Base-by-base conservation (phyloP, 2,329 filamentous ascomycete species). In the Paecilomyces formosus region DNA sequence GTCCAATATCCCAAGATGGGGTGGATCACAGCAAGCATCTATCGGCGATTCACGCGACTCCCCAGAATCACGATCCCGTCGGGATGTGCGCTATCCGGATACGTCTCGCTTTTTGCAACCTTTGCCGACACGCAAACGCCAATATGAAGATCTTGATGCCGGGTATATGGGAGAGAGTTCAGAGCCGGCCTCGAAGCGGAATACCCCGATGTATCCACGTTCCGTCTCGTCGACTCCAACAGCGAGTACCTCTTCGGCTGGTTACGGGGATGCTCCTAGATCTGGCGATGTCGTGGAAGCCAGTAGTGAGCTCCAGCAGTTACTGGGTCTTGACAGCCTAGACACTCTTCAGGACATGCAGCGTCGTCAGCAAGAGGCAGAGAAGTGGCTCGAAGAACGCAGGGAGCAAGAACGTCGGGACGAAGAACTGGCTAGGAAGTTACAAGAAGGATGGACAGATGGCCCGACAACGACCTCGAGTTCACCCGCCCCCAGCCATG, bases 371-470 rank as follows among this genome's bases (percentile, higher is more conserved):
- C 61, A 58, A 53, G 62, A 66, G 58, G 69, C 70, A n/a, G 69
- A 73, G 58, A 58, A 63, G 54, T 72, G 64, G 64, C 60, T 73
- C 12, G 54, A 68, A 56, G 59, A 68, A 35, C 67, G 67, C 18
- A 66, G 62, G 51, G 67, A 70, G 55, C 71, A 74, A 61, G 72
- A 73, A 58, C 71, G 67, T 21, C 67, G 63, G 33, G 75, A 77
- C 58, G 73, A 63, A n/a, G 71, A 72, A 60, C 64, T 73, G 58
- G 76, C 76, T 33, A 70, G 72, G 53, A 68, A 60, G 26, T 64
- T 78, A 12, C 71, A 75, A 61, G 66, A 72, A 28, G 63, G 65
- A 54, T 66, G 65, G 61, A 55, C 64, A 58, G 62, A 65, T 13
- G 50, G 60, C 8, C 45, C 60, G 24, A 31, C 58, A 33, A 35